phyloP scores from a whole-genome alignment of 441 rosid genomes.

The Pelargonium fulgidum region DNA sequence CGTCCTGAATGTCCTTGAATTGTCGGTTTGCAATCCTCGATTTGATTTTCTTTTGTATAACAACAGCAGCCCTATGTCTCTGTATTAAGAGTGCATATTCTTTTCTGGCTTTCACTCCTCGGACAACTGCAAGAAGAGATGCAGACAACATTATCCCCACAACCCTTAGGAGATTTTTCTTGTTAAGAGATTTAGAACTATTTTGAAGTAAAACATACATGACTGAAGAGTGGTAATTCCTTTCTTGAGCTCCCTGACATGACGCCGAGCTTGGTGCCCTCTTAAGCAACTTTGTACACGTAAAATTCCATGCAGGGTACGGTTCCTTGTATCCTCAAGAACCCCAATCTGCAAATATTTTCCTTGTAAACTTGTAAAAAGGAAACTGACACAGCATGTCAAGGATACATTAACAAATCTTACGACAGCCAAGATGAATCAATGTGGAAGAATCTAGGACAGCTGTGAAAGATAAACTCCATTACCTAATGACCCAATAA shows the following conservation, averaged over 20 bases:
- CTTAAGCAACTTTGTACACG: slow-evolving; percentile 94
- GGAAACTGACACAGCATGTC: background rate
- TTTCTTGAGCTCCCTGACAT: slow-evolving; percentile 51
- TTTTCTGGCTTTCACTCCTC: slow-evolving; percentile 67
- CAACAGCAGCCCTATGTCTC: slow-evolving; percentile 81
- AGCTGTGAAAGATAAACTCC: background rate
- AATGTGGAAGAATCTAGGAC: background rate
- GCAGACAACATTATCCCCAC: slow-evolving; percentile 15
- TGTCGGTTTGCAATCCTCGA: slow-evolving; percentile 39
- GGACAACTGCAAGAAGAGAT: slow-evolving; percentile 50
- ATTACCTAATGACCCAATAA: background rate
- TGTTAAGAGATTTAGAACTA: slow-evolving; percentile 9
- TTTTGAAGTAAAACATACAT: slow-evolving; percentile 35
- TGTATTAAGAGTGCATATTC: slow-evolving; percentile 50
- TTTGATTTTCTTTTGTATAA: slow-evolving; percentile 62
- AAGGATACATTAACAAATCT: too few species aligned
- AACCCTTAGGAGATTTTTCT: background rate
- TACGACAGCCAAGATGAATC: background rate
- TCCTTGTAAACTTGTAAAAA: slow-evolving; percentile 11
- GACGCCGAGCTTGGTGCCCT: slow-evolving; percentile 78
- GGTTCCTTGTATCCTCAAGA: slow-evolving; percentile 96
- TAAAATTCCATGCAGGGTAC: slow-evolving; percentile 86
- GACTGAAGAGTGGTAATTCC: slow-evolving; percentile 72
- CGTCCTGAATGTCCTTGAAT: slow-evolving; percentile 41
- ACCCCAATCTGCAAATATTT: slow-evolving; percentile 68